phyloP scores from a whole-genome alignment of 768 basidiomycete genomes.

The Dictyophora rubrovolvata region DNA sequence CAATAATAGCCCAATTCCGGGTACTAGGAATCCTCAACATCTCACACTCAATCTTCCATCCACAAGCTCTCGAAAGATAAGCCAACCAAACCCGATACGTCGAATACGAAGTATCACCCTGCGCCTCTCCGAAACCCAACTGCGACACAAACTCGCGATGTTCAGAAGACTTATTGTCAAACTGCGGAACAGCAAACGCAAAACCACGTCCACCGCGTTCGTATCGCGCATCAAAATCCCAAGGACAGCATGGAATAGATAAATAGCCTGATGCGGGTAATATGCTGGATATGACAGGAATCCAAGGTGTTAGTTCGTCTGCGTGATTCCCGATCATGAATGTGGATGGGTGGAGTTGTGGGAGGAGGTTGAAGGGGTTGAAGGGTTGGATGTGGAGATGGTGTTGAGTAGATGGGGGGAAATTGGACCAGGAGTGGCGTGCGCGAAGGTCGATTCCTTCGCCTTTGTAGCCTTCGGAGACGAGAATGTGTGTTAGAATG shows the following conservation, averaged over 20 bases:
- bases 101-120: conserved; percentile 60
- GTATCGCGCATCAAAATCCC: conserved; percentile 63
- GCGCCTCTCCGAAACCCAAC: conserved; percentile 51
- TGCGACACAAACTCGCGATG: conserved; percentile 23
- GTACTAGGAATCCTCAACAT: conserved; percentile 85
- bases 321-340: conserved; percentile 95
- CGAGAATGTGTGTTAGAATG: conserved; percentile 79
- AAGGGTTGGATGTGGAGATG: conserved; percentile 61
- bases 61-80: conserved; percentile 55
- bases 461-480: conserved; percentile 75
- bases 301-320: conserved; percentile 93
- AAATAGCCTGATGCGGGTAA: conserved; percentile 55
- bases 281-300: conserved; percentile 69
- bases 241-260: conserved; percentile 87
- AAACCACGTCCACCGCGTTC: conserved; percentile 33
- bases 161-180: conserved; percentile 18
- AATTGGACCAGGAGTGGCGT: conserved; percentile 75
- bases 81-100: conserved; percentile 85
- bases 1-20: conserved; percentile 84
- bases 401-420: conserved; percentile 51
- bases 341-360: conserved; percentile 29
- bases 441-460: conserved; percentile 79
- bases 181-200: conserved; percentile 16
- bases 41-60: conserved; percentile 85
- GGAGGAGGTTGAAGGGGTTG: conserved; percentile 38